Conservation (phyloP, 306 rosid species). For the Cicer cuneatum region DNA sequence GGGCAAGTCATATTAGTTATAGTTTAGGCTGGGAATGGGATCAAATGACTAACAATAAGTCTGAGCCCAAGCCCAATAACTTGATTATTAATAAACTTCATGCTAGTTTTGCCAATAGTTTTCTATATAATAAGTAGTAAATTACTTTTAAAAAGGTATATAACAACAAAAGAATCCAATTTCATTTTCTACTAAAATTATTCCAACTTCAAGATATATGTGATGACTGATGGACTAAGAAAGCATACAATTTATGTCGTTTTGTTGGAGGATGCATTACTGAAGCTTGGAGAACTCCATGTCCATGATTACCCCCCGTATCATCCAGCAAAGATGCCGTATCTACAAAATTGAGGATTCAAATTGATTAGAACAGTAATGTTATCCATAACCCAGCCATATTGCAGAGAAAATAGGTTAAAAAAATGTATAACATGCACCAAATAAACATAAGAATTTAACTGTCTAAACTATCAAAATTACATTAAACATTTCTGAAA, state of each 20-base stretch:
- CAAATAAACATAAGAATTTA: conserved; percentile 21
- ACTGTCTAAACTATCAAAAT: conserved; percentile 19
- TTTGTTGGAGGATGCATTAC: conserved; percentile 72
- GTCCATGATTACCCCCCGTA: conserved; percentile 61
- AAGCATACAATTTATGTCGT: conserved; percentile 84
- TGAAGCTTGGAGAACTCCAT: conserved; percentile 57
- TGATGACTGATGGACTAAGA: conserved; percentile 52
- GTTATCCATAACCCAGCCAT: conserved; percentile 1
- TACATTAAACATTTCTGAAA: conserved; percentile 21
- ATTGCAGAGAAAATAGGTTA: background rate
- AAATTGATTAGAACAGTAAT: conserved; percentile 34
- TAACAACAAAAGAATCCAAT: conserved; percentile 5
- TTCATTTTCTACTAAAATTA: conserved; percentile 30
- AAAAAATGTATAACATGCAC: background rate
- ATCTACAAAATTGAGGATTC: conserved; percentile 53
- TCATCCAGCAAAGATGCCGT: conserved; percentile 59
- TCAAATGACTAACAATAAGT: conserved; percentile 30
- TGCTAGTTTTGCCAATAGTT: conserved; percentile 15
- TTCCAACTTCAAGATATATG: conserved; percentile 37
- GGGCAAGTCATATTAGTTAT: conserved; percentile 18
- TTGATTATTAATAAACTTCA: conserved; percentile 15
- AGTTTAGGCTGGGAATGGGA: background rate
- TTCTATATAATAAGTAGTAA: conserved; percentile 6
- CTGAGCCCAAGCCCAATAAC: conserved; percentile 25
- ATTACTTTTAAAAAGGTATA: background rate